Evolutionary conservation across 805 yeast genomes (phyloP).

Genomic region (Starmerella tilneyi): DNA sequence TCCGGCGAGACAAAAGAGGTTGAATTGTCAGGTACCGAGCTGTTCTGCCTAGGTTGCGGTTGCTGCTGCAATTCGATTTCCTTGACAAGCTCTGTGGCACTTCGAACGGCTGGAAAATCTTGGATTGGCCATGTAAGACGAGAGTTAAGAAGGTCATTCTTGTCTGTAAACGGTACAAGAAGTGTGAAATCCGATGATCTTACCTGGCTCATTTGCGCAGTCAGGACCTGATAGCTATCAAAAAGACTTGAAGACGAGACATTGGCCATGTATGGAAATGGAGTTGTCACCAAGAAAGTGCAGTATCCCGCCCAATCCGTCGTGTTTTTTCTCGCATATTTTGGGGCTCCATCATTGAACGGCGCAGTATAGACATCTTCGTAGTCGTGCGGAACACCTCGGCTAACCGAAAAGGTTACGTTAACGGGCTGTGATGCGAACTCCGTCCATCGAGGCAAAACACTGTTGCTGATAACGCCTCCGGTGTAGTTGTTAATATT

Average conservation of each 20-base stretch:
- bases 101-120: background rate
- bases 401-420: constrained; percentile 9
- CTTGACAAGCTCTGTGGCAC: background rate
- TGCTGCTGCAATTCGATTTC: background rate
- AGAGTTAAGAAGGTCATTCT: background rate
- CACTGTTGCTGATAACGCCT: constrained; percentile 10
- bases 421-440: background rate
- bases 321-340: background rate
- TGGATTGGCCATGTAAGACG: background rate
- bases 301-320: constrained; percentile 7
- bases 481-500: background rate
- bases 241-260: background rate
- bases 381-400: background rate
- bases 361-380: background rate
- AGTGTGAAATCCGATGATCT: background rate
- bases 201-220: background rate
- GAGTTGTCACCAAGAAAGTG: constrained; percentile 2
- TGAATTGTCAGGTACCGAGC: too few species aligned
- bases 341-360: too few species aligned
- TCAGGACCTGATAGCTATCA: background rate
- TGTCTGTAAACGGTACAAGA: background rate
- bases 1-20: too few species aligned
- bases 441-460: background rate
- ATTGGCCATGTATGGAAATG: background rate
- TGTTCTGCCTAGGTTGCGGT: too few species aligned